These are phyloP conservation scores for Posidonia australis DNA, from an alignment of 106 monocot genomes.

Conservation along the genomic window DNA sequence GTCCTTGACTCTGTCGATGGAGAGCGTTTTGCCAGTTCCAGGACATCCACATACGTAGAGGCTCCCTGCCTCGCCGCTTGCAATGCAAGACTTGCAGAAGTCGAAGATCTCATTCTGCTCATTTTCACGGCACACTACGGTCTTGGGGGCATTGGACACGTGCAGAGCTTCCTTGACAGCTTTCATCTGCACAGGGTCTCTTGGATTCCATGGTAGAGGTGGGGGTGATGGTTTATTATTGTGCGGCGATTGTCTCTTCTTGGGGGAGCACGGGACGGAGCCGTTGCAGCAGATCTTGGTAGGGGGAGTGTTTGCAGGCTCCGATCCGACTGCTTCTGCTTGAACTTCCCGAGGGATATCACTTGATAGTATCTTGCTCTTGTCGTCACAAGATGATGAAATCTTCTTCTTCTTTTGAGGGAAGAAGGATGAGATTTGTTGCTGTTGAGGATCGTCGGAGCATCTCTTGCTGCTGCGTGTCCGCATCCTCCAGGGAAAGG, in stretches of 20 bases:
- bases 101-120: constrained; percentile 68
- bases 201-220: not conserved
- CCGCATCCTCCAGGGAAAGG: too few relatives aligned
- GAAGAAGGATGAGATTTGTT: too few relatives aligned
- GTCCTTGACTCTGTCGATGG: constrained; percentile 41
- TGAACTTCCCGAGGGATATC: too few relatives aligned
- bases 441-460: too few relatives aligned
- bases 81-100: constrained; percentile 58
- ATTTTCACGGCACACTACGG: constrained; percentile 61
- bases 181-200: constrained; percentile 50
- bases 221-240: too few relatives aligned
- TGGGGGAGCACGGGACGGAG: not conserved
- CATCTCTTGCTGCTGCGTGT: too few relatives aligned
- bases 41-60: constrained; percentile 93
- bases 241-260: too few relatives aligned
- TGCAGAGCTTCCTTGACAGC: constrained; percentile 76
- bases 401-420: too few relatives aligned
- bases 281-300: not conserved
- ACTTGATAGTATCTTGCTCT: too few relatives aligned
- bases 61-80: constrained; percentile 50
- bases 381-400: too few relatives aligned
- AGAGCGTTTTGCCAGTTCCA: constrained; percentile 89
- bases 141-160: constrained; percentile 45
- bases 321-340: too few relatives aligned
- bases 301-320: not conserved